Evolutionary conservation across 2,329 filamentous ascomycete species (phyloP).

Genomic region (Fusarium decemcellulare): DNA sequence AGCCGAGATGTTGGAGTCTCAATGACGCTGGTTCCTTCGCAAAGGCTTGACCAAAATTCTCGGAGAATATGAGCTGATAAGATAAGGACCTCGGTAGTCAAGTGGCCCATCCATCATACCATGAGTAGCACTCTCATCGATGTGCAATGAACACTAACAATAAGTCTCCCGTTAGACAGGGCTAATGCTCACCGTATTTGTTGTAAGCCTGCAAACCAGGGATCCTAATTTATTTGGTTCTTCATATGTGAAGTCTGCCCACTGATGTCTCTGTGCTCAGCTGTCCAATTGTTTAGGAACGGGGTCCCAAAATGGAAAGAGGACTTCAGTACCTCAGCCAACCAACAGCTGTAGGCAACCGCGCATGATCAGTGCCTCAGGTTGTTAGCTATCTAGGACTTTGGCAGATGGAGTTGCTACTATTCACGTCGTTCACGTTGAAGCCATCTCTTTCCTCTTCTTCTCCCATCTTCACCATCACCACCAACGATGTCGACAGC

Average conservation of each 20-base stretch:
- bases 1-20: slow-evolving; percentile 15
- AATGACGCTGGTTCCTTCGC: slow-evolving; percentile 15
- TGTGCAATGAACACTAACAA: too few species aligned
- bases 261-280: too few species aligned
- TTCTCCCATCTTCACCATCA: neutral
- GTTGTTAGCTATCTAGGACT: slow-evolving; percentile 41
- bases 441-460: slow-evolving; percentile 3
- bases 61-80: slow-evolving; percentile 28
- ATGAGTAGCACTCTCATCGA: neutral
- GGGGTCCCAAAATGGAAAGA: slow-evolving; percentile 44
- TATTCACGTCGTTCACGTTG: slow-evolving; percentile 7
- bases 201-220: too few species aligned
- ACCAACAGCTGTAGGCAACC: slow-evolving; percentile 32
- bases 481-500: neutral
- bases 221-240: too few species aligned
- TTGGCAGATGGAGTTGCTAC: slow-evolving; percentile 17
- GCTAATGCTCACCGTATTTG: too few species aligned
- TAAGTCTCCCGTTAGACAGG: too few species aligned
- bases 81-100: slow-evolving; percentile 30
- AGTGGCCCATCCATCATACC: neutral
- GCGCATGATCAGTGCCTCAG: slow-evolving; percentile 41
- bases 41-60: slow-evolving; percentile 26
- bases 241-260: too few species aligned
- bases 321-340: slow-evolving; percentile 39
- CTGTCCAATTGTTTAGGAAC: neutral